Conservation (phyloP, 2,329 filamentous ascomycete species). For the Dothideomycetidae sp. region DNA sequence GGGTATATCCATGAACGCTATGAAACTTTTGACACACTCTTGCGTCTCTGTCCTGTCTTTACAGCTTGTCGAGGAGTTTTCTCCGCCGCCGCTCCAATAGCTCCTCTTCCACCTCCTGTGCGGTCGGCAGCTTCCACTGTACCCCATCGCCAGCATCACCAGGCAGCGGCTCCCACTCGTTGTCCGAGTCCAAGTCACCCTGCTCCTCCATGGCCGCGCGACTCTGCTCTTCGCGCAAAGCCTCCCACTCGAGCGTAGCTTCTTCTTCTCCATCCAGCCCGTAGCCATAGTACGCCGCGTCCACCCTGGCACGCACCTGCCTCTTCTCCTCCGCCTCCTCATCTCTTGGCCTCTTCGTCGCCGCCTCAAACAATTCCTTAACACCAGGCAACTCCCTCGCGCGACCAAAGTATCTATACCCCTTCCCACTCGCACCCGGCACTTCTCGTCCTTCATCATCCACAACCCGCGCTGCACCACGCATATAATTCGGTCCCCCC, state of each 20-base stretch:
- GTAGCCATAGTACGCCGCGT: conserved; percentile 93
- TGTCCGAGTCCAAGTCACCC: conserved; percentile 30
- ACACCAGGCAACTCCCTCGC: conserved; percentile 85
- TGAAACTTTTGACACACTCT: not conserved
- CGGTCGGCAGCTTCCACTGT: conserved; percentile 67
- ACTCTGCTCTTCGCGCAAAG: conserved; percentile 64
- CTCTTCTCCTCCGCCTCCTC: conserved; percentile 50
- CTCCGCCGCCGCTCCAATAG: conserved; percentile 72
- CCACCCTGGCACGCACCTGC: conserved; percentile 61
- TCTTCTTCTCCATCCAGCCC: conserved; percentile 85
- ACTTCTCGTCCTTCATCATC: conserved; percentile 44
- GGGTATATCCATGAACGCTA: not conserved
- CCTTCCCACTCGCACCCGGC: conserved; percentile 55
- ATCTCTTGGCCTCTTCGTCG: conserved; percentile 41
- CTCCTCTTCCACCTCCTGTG: conserved; percentile 90
- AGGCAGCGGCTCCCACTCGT: conserved; percentile 66
- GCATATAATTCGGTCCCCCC: conserved; percentile 96
- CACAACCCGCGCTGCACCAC: conserved; percentile 39
- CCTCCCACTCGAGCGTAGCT: conserved; percentile 65
- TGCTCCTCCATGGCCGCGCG: conserved; percentile 46
- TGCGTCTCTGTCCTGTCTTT: conserved; percentile 20
- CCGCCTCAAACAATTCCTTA: conserved; percentile 86
- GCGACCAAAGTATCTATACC: conserved; percentile 87
- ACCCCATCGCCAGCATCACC: conserved; percentile 75
- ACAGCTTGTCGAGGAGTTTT: conserved; percentile 71